Percentiles rank a stretch among this genome's conserved stretches.
Conservation (phyloP, 495 filamentous ascomycete species). For the Echria macrotheca region DNA sequence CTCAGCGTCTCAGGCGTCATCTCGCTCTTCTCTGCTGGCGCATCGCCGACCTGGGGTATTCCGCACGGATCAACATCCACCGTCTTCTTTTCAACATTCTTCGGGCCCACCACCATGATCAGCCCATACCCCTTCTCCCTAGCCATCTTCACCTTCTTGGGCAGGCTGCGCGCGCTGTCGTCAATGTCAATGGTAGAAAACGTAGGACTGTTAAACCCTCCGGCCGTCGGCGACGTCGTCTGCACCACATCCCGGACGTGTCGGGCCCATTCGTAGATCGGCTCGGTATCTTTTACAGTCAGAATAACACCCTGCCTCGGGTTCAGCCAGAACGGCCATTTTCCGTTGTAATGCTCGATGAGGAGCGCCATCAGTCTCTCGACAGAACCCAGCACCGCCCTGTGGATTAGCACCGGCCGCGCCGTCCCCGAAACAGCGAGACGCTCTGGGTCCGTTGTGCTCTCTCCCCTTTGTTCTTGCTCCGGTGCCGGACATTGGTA, state of each 20-base stretch:
- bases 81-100: constrained; percentile 34
- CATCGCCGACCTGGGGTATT: constrained; percentile 2
- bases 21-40: constrained; percentile 12
- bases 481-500: constrained; percentile 75
- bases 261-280: constrained; percentile 54
- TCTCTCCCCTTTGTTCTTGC: constrained; percentile 51
- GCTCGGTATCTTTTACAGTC: constrained; percentile 62
- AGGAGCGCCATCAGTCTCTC: constrained; percentile 84
- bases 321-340: constrained; percentile 89
- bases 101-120: constrained; percentile 67
- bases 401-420: constrained; percentile 79
- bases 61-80: constrained; percentile 32
- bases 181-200: constrained; percentile 72
- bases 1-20: constrained; percentile 33
- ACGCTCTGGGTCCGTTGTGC: constrained; percentile 36
- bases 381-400: constrained; percentile 80
- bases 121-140: constrained; percentile 68
- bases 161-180: constrained; percentile 52
- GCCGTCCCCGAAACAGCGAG: constrained; percentile 49
- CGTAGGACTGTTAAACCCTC: no score
- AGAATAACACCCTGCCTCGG: constrained; percentile 75
- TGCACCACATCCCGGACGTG: constrained; percentile 40
- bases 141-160: constrained; percentile 67
- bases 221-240: no score
- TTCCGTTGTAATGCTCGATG: constrained; percentile 77